Percentiles rank a stretch among this genome's conserved stretches.
These are phyloP conservation scores for Diplosphaera chodatii DNA, from an alignment of 139 green algal species.

Conservation along the genomic window DNA sequence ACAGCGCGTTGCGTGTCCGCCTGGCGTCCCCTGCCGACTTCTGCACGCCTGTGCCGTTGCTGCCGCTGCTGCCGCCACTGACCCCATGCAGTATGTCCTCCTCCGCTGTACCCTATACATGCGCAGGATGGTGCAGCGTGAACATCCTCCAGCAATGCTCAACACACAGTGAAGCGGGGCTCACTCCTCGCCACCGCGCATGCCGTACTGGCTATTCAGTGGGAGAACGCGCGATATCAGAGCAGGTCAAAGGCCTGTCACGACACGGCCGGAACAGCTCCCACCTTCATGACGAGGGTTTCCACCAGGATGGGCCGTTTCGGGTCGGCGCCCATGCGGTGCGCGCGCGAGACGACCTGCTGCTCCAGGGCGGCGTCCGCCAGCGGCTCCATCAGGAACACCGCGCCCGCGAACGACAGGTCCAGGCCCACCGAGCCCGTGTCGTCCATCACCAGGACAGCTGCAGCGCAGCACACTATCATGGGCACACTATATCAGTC, in stretches of 20 bases:
- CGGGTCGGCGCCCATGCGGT: conserved; percentile 79
- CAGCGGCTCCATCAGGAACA: conserved; percentile 95
- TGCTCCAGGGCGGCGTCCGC: conserved; percentile 65
- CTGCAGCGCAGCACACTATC: conserved; percentile 2
- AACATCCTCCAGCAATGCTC: too few relatives aligned
- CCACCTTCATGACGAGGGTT: conserved; percentile 71
- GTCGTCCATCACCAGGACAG: conserved; percentile 79
- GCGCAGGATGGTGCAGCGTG: too few relatives aligned
- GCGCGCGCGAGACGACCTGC: conserved; percentile 74
- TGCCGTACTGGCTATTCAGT: too few relatives aligned
- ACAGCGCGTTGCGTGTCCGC: not conserved
- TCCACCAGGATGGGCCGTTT: conserved; percentile 60
- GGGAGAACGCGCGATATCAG: too few relatives aligned
- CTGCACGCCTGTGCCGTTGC: too few relatives aligned
- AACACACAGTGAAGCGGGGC: too few relatives aligned
- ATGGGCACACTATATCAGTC: too few relatives aligned
- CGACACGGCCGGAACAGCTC: not conserved
- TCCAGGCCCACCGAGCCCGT: conserved; percentile 80
- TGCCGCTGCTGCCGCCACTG: not conserved
- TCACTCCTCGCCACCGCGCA: too few relatives aligned
- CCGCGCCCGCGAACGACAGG: conserved; percentile 74
- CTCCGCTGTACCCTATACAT: not conserved
- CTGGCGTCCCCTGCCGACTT: not conserved
- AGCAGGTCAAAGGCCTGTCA: too few relatives aligned
- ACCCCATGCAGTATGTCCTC: not conserved